A percentile compares a stretch with the other conserved stretches of the same genome.
Evolutionary conservation across 352 stramenopile genomes (phyloP).

Genomic region (Pilasporangium apinafurcum): DNA sequence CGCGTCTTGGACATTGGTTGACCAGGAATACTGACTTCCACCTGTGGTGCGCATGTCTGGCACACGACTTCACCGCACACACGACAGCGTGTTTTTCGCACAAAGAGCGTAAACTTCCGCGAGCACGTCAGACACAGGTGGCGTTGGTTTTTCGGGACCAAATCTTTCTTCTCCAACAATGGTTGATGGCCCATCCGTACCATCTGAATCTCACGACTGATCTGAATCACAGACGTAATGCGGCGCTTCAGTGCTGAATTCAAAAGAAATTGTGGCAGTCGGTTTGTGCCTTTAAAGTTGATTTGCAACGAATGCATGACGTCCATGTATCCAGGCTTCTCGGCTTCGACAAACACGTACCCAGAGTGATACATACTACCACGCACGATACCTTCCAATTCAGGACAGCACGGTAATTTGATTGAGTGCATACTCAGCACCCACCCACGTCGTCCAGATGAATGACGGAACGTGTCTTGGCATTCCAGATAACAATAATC

Average conservation of each 20-base stretch:
- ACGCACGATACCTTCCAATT: constrained; percentile 61
- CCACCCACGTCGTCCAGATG: constrained; percentile 58
- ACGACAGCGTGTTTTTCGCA: constrained; percentile 64
- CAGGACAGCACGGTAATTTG: constrained; percentile 64
- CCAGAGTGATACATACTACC: constrained; percentile 81
- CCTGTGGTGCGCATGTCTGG: constrained; percentile 54
- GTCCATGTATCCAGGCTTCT: constrained; percentile 72
- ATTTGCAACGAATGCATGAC: constrained; percentile 84
- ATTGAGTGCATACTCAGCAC: constrained; percentile 83
- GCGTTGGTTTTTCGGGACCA: constrained; percentile 61
- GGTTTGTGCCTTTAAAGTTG: constrained; percentile 75
- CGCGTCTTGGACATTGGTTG: constrained; percentile 36
- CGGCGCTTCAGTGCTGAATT: constrained; percentile 57
- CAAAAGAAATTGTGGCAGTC: constrained; percentile 56
- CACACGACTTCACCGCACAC: constrained; percentile 75
- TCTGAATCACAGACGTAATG: constrained; percentile 55
- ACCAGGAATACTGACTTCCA: constrained; percentile 29
- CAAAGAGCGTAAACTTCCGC: constrained; percentile 64
- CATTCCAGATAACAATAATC: constrained; percentile 78
- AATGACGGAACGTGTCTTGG: constrained; percentile 74
- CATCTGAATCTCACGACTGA: constrained; percentile 61
- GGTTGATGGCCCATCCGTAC: constrained; percentile 45
- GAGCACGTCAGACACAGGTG: constrained; percentile 50
- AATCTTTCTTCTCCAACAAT: constrained; percentile 52
- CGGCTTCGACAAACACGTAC: constrained; percentile 74